These are phyloP conservation scores for Xylaria sp. DNA, from an alignment of 2,329 filamentous ascomycete species.

Conservation along the genomic window DNA sequence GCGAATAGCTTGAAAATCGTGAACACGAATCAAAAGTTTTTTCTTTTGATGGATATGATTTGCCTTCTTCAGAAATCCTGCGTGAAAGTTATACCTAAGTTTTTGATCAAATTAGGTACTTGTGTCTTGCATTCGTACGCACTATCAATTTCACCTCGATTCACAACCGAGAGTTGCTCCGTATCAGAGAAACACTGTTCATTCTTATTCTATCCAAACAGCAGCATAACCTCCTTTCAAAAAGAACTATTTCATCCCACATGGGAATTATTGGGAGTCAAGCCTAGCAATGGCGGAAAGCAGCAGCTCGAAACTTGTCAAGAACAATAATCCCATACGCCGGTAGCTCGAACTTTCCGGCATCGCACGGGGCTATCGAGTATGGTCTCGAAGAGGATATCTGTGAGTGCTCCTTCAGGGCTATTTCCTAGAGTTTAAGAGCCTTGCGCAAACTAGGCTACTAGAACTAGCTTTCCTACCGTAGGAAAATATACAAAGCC, in stretches of 20 bases:
- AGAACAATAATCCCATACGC: not conserved
- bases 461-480: not conserved
- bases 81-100: not conserved
- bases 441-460: too few relatives aligned
- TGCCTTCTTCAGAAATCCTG: not conserved
- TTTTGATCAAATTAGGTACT: not conserved
- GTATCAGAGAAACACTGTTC: not conserved
- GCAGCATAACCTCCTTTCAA: not conserved
- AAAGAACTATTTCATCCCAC: not conserved
- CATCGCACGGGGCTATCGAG: not conserved
- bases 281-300: not conserved
- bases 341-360: too few relatives aligned
- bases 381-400: not conserved
- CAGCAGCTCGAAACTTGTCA: too few relatives aligned
- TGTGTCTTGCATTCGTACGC: not conserved
- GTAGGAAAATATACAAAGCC: not conserved
- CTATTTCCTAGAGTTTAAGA: not conserved
- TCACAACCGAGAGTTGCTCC: not conserved
- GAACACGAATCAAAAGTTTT: not conserved
- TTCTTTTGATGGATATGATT: not conserved
- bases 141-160: not conserved
- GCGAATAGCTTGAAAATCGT: not conserved
- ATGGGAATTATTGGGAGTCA: too few relatives aligned
- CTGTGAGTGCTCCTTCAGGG: conserved; percentile 1
- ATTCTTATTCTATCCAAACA: not conserved